phyloP scores from a whole-genome alignment of 2,329 filamentous ascomycete genomes.

The Penicillium concentricum region DNA sequence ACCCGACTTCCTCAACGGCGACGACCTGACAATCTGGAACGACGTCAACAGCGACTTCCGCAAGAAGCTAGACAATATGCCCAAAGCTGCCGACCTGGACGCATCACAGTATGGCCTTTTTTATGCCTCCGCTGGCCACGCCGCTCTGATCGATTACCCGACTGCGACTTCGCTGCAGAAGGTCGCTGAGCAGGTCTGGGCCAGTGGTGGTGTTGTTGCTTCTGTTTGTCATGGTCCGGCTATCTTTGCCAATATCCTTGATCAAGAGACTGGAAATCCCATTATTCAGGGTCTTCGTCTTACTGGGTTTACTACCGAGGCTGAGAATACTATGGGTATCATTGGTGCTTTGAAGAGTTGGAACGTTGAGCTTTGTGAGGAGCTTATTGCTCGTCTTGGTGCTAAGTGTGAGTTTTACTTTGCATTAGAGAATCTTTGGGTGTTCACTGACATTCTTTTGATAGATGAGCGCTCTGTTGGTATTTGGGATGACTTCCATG shows the following conservation, averaged over 20 bases:
- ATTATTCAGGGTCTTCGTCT: slow-evolving; percentile 41
- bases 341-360: slow-evolving; percentile 33
- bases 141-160: slow-evolving; percentile 50
- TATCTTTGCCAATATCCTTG: slow-evolving; percentile 38
- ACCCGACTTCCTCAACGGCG: slow-evolving; percentile 43
- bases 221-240: slow-evolving; percentile 46
- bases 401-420: slow-evolving; percentile 32
- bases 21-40: slow-evolving; percentile 43
- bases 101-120: slow-evolving; percentile 24
- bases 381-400: slow-evolving; percentile 29
- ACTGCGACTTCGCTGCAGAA: slow-evolving; percentile 42
- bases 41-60: slow-evolving; percentile 44
- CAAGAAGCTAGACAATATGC: slow-evolving; percentile 45
- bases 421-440: neutral
- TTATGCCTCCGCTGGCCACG: slow-evolving; percentile 31
- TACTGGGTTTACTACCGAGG: slow-evolving; percentile 44
- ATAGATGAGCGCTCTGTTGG: slow-evolving; percentile 25
- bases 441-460: slow-evolving; percentile 4
- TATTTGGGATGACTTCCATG: slow-evolving; percentile 33
- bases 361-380: slow-evolving; percentile 36
- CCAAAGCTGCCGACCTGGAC: slow-evolving; percentile 40
- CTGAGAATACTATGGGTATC: slow-evolving; percentile 36
- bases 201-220: slow-evolving; percentile 43
- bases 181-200: slow-evolving; percentile 43
- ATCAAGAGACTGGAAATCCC: slow-evolving; percentile 34